Evolutionary conservation across 148 eudicot genomes (phyloP).

Genomic region (Mesembryanthemum crystallinum): DNA sequence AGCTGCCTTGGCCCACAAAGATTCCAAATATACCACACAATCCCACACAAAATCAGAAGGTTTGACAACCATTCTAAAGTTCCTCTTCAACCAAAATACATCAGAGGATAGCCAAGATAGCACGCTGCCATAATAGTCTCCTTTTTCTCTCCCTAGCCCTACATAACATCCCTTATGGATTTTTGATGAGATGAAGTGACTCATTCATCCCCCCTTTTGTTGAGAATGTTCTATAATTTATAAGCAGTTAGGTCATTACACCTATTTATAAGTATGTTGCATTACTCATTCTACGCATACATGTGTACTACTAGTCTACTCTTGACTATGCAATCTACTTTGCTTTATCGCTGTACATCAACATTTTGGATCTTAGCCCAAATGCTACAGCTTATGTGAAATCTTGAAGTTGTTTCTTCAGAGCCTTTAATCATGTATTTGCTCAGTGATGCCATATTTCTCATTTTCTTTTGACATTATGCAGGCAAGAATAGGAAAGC

Average conservation of each 20-base stretch:
- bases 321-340: background rate
- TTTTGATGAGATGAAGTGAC: too few relatives aligned
- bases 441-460: background rate
- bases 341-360: background rate
- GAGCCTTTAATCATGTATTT: background rate
- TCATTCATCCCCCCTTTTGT: background rate
- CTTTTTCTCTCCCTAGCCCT: background rate
- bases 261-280: background rate
- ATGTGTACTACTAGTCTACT: too few relatives aligned
- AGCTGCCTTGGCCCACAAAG: too few relatives aligned
- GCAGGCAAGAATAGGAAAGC: conserved; percentile 70
- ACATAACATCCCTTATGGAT: background rate
- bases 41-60: too few relatives aligned
- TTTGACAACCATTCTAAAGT: too few relatives aligned
- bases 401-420: background rate
- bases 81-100: too few relatives aligned
- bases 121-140: too few relatives aligned
- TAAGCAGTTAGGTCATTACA: background rate
- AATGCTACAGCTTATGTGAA: background rate
- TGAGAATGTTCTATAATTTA: background rate
- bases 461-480: conserved; percentile 21
- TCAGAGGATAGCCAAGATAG: too few relatives aligned
- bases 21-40: too few relatives aligned
- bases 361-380: background rate
- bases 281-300: background rate